phyloP scores from a whole-genome alignment of 1,139 yeast genomes.

The Yamadazyma songkhlaensis region DNA sequence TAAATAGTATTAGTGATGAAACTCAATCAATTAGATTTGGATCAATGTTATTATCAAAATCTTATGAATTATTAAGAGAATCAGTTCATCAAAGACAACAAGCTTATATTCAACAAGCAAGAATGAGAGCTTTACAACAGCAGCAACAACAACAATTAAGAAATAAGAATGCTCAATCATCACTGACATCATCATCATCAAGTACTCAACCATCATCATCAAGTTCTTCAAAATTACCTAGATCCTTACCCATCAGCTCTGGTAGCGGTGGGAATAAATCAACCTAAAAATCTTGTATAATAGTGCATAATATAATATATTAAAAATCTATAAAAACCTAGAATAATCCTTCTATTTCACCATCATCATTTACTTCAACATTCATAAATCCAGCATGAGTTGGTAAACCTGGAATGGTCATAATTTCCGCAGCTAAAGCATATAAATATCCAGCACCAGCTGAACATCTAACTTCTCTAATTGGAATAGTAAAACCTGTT shows the following conservation, averaged over 20 bases:
- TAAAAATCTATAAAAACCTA: slow-evolving; percentile 19
- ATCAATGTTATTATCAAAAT: slow-evolving; percentile 82
- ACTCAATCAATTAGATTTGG: slow-evolving; percentile 92
- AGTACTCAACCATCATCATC: not conserved
- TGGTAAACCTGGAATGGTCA: slow-evolving; percentile 82
- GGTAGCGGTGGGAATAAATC: slow-evolving; percentile 7
- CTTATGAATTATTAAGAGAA: slow-evolving; percentile 66
- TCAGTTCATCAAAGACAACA: slow-evolving; percentile 49
- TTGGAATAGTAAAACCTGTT: slow-evolving; percentile 72
- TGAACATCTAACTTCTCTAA: slow-evolving; percentile 75
- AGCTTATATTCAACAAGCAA: slow-evolving; percentile 41
- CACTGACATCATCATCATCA: not conserved
- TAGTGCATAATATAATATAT: slow-evolving; percentile 5
- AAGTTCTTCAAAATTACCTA: slow-evolving; percentile 2
- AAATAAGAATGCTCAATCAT: slow-evolving; percentile 4
- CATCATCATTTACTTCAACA: slow-evolving; percentile 75
- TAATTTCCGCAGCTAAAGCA: slow-evolving; percentile 80
- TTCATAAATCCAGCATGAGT: slow-evolving; percentile 84
- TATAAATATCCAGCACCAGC: slow-evolving; percentile 84
- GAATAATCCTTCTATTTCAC: slow-evolving; percentile 77
- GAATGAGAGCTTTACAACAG: slow-evolving; percentile 46
- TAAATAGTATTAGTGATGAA: slow-evolving; percentile 80
- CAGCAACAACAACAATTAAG: slow-evolving; percentile 24
- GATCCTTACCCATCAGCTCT: slow-evolving; percentile 8
- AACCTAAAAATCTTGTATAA: slow-evolving; percentile 4